Base-by-base conservation (phyloP, 1,139 yeast genomes). In the Saccharomyces hybrid region DNA sequence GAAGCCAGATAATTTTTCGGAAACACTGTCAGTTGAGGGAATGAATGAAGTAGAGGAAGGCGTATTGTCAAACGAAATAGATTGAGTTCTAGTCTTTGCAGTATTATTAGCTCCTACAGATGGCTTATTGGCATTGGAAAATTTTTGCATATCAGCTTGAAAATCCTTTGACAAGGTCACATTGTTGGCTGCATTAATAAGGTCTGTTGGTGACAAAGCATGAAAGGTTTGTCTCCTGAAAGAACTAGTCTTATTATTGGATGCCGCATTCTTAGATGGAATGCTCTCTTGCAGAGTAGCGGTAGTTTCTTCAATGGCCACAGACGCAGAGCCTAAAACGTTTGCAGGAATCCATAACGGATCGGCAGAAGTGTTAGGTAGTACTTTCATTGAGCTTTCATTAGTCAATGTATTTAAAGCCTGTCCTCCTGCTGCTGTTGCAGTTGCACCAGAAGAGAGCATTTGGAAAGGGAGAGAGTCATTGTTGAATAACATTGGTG, bases 181-280 rank as follows among this genome's bases (percentile, higher is more conserved):
- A 19, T 63, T 59, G 31, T 60, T 57, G 46, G 60, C 54, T 46
- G 60, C 62, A 25, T 59, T 64, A 57, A 69, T 62, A 55, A 71
- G 58, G 55, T 70, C 68, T 60, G 73, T 60, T 63, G 72, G 61
- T 65, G 77, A 62, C 60, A 73, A 51, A 57, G 70, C 62, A 63
- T 75, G 60, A 71, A 78, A 63, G 59, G 77, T 66, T 70, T 73
- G 69, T 71, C 79, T 60, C 69, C 76, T 65, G 25, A 59, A 58
- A 3, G 67, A 56, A 23, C 60, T 54, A 26, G 58, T 55, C 3
- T 63, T 31, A 31, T 31, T 31, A 31, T 31, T 56, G 3, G 59
- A 54, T n/a, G 55, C 58, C n/a, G 62, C 55, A 27, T 48, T 54
- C 32, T 54, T 56, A 44, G 38, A 16, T 9, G 53, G 44, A 2